These are phyloP conservation scores for Sugiyamaella grinbergsii DNA, from an alignment of 1,139 yeast species.

Conservation along the genomic window DNA sequence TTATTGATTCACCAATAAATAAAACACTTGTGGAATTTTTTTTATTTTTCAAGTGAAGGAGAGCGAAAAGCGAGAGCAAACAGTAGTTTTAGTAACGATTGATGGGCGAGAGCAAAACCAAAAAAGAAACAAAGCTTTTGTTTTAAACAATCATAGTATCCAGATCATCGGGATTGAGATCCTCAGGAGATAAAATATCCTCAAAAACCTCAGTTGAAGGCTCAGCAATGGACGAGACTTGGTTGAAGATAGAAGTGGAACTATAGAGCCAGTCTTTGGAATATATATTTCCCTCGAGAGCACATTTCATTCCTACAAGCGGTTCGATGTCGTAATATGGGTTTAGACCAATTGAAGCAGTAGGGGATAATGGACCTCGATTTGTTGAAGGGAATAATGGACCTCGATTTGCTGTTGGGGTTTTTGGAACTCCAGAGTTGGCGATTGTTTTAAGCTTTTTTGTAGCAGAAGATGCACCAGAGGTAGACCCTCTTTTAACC, in stretches of 20 bases:
- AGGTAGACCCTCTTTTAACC: slow-evolving; percentile 23
- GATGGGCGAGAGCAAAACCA: too few relatives aligned
- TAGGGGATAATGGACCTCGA: slow-evolving; percentile 14
- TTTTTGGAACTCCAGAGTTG: background rate
- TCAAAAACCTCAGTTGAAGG: slow-evolving; percentile 16
- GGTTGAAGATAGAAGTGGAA: slow-evolving; percentile 18
- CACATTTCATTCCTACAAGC: slow-evolving; percentile 15
- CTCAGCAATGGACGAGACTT: background rate
- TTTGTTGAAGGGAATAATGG: too few relatives aligned
- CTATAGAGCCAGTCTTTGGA: slow-evolving; percentile 27
- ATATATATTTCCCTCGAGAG: slow-evolving; percentile 24
- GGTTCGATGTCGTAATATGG: slow-evolving; percentile 36
- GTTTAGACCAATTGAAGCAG: slow-evolving; percentile 6
- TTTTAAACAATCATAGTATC: slow-evolving; percentile 25
- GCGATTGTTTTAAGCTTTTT: slow-evolving; percentile 10
- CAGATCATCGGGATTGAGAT: slow-evolving; percentile 30
- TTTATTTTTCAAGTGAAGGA: background rate
- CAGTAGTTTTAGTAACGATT: background rate
- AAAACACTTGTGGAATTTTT: slow-evolving; percentile 1
- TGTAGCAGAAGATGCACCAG: slow-evolving; percentile 17
- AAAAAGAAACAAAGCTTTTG: too few relatives aligned
- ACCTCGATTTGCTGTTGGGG: slow-evolving; percentile 4
- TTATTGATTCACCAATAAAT: slow-evolving; percentile 2
- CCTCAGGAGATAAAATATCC: slow-evolving; percentile 30
- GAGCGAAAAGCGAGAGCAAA: background rate